A percentile compares a stretch with the other conserved stretches of the same genome.
Conservation (phyloP, 768 basidiomycete species). For the Lentinula boryana region DNA sequence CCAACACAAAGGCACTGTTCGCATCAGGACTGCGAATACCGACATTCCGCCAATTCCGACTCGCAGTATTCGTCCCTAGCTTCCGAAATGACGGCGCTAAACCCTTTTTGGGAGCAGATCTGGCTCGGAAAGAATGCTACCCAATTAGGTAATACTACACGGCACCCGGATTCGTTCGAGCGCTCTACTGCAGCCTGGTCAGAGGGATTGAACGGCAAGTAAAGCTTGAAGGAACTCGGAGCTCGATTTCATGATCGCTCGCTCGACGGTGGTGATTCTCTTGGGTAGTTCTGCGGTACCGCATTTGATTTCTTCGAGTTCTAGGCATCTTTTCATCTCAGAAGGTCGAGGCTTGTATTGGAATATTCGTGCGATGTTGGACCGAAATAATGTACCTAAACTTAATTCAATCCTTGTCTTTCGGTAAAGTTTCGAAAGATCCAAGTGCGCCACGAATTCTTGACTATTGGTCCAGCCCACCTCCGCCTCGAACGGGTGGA, state of each 20-base stretch:
- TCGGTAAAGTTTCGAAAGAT: neutral
- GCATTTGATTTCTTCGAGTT: neutral
- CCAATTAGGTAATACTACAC: neutral
- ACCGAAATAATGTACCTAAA: neutral
- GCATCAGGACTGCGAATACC: neutral
- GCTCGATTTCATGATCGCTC: neutral
- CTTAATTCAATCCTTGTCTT: neutral
- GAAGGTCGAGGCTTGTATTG: too few species aligned
- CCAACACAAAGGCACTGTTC: neutral
- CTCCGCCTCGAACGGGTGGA: neutral
- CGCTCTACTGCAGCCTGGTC: constrained; percentile 30
- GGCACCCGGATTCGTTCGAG: constrained; percentile 37
- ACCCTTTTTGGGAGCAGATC: constrained; percentile 4
- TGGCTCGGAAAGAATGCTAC: neutral
- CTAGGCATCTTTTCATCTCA: neutral
- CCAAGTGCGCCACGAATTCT: neutral
- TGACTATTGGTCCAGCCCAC: neutral
- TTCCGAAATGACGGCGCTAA: constrained; percentile 1
- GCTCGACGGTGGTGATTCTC: too few species aligned
- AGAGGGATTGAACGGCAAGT: neutral
- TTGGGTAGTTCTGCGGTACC: neutral
- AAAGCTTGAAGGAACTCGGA: neutral
- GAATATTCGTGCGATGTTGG: neutral
- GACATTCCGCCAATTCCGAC: neutral
- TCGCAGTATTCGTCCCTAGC: neutral